Percentiles rank a stretch among this genome's conserved stretches.
phyloP scores from a whole-genome alignment of 441 rosid genomes.

The Corymbia citriodora region DNA sequence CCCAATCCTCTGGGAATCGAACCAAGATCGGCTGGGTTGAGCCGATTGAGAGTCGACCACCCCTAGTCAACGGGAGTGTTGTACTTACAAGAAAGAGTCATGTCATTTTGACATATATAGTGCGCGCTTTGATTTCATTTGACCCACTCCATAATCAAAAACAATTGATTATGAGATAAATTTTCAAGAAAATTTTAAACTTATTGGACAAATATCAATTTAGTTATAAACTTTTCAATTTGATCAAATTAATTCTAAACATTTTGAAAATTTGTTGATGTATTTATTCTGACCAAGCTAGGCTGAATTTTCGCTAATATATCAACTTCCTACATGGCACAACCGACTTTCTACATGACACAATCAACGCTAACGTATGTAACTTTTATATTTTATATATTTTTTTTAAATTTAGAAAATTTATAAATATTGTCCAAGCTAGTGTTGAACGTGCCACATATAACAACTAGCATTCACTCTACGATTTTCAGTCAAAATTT shows the following conservation, averaged over 20 bases:
- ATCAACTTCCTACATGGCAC: not conserved
- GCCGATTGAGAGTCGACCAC: too few relatives aligned
- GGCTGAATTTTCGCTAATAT: not conserved
- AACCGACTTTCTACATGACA: not conserved
- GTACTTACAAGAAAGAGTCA: not conserved
- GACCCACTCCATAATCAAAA: not conserved
- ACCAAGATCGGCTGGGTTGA: too few relatives aligned
- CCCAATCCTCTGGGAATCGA: too few relatives aligned
- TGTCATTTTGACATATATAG: not conserved
- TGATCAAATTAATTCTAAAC: not conserved
- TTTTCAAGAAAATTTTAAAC: not conserved
- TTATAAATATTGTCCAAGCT: not conserved
- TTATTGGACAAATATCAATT: too few relatives aligned
- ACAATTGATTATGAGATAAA: not conserved
- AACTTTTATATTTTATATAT: too few relatives aligned
- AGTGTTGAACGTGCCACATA: fast-evolving
- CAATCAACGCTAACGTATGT: not conserved
- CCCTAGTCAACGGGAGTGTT: not conserved
- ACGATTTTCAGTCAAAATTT: not conserved
- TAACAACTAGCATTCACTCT: not conserved
- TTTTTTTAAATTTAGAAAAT: too few relatives aligned
- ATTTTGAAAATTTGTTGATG: too few relatives aligned
- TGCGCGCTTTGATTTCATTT: not conserved
- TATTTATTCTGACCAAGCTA: not conserved
- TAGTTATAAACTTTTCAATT: too few relatives aligned